Percentiles rank a stretch among this genome's conserved stretches.
These are phyloP conservation scores for Chytriomyces confervae DNA, from an alignment of 192 early-diverging fungal genomes.

Conservation along the genomic window DNA sequence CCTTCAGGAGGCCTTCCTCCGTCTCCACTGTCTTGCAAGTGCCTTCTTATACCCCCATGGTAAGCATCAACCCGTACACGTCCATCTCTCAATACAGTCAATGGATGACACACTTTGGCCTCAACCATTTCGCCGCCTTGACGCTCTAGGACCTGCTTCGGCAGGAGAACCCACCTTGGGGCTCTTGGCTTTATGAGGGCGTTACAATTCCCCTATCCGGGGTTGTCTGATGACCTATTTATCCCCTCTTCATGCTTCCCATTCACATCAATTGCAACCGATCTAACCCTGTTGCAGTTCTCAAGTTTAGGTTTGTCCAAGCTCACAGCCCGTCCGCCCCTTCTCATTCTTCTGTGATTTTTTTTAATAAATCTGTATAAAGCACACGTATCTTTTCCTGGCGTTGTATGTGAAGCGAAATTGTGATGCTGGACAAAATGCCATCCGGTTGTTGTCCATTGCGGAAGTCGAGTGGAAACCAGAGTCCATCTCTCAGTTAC, in stretches of 20 bases:
- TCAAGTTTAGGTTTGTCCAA: too few species aligned
- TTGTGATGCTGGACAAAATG: too few species aligned
- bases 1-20: background rate
- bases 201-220: background rate
- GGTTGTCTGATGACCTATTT: background rate
- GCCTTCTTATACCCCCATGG: background rate
- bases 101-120: too few species aligned
- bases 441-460: too few species aligned
- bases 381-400: background rate
- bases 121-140: slow-evolving; percentile 1
- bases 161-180: slow-evolving; percentile 1
- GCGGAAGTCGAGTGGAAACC: too few species aligned
- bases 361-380: background rate
- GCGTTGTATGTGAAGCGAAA: too few species aligned
- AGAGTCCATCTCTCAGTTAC: too few species aligned
- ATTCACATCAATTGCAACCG: background rate
- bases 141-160: background rate
- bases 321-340: background rate
- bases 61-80: too few species aligned
- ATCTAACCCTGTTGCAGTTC: background rate
- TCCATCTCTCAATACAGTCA: too few species aligned
- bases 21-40: background rate
- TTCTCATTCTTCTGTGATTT: background rate
- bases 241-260: background rate
- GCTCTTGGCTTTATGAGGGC: background rate